Evolutionary conservation across 1,284 basidiomycete species (phyloP), one percentile per base, ranked within the genome.

Genomic region (Exsudoporus floridanus): DNA sequence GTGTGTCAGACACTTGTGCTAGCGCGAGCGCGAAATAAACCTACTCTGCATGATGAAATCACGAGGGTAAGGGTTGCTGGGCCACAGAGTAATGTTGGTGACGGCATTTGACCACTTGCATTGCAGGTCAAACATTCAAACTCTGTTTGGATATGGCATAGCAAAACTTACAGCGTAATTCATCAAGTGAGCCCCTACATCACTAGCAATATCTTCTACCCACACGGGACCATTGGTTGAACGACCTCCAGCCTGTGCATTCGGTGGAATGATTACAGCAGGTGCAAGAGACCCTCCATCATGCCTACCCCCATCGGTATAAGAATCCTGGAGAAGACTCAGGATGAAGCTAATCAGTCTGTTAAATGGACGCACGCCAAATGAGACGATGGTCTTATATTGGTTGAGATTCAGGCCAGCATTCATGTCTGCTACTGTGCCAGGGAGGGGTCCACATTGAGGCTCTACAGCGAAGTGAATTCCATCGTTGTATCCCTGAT

Each of bases 11-110:
- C 13, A 19, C 23, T 28, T 18, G 12, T 5, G 38, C 2, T 7
- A 10, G 12, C 8, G 6, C 3, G 7, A 14, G 19, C 10, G 25
- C 38, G 18, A 46, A 42, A 25, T 12, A 14, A 18, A n/a, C 37
- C 18, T 27, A 46, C 38, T 16, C 25, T 44, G 44, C 57, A 65
- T 64, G 21, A 74, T 61, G 21, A 74, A 73, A 42, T 73, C 73
- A 31, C 67, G 65, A 6, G 56, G 61, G 38, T 55, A 57, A 0
- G 71, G 62, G n/a, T 71, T 73, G 37, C 63, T 71, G 3, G 72
- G 72, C 73, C 72, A 74, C 12, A 74, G 50, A 6, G 53, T 52
- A 28, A 59, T 64, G 13, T 74, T 71, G 6, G 69, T 72, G 4
- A 73, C 69, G 5, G 69, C 67, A n/a, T 69, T 73, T 1, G 66